Evolutionary conservation across 805 yeast genomes (phyloP), one percentile per base, ranked within the genome.

Genomic region (Monosporozyma solicola): DNA sequence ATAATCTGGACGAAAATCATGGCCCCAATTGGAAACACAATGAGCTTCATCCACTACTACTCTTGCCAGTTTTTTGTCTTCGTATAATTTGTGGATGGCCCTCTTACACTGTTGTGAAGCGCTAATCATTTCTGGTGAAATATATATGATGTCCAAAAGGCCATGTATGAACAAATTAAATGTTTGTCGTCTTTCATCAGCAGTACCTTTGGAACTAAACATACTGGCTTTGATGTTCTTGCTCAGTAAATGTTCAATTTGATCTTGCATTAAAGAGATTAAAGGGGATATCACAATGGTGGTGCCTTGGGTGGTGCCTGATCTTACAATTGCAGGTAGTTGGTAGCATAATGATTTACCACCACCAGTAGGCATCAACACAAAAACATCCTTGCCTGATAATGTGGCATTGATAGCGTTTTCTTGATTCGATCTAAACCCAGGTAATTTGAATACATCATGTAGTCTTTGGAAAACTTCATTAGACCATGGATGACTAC

Each of bases 1-100:
- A 69, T 94, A 94, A 68, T 94, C 98, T 0, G 98, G 97, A 51
- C 99, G 76, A 67, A 94, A 94, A 68, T 95, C 99, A 69, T 94
- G 99, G 20, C 99, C 99, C 99, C 99, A 94, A 9, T 95, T 85
- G 51, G 97, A 88, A 51, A 95, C 95, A 77, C 99, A 94, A 71
- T 94, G 99, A 0, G 99, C 99, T 65, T 86, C 99, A 71, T 94
- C 99, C 43, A 94, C 90, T 7, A 94, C 97, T 37, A 94, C 78
- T 50, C 98, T 75, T 0, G 97, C 96, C 32, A 94, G 71, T 60
- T 74, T 73, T 10, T 77, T 74, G 41, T 77, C 77, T 9, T 73
- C 71, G 64, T 86, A 75, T 5, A 94, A 71, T 50, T 70, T 74
- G 9, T 74, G 70, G 51, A 94, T 82, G 0, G 85, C 84, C 51